phyloP scores from a whole-genome alignment of 2,329 filamentous ascomycete species.

The Fusarium ambrosium region DNA sequence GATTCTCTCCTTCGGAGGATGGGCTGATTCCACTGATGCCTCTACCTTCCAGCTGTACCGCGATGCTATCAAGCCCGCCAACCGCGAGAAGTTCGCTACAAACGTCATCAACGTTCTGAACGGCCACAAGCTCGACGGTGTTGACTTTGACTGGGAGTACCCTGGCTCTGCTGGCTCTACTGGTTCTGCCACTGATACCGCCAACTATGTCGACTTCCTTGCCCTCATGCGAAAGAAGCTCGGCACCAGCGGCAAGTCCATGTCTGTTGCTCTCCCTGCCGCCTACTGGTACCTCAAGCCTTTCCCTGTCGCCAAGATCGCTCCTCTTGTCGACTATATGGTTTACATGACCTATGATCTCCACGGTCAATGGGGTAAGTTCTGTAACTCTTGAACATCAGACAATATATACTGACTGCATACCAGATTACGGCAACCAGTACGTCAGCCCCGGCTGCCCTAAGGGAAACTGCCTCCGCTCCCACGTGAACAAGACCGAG shows the following conservation, averaged over 20 bases:
- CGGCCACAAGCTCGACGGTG: conserved; percentile 56
- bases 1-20: conserved; percentile 55
- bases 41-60: conserved; percentile 48
- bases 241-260: conserved; percentile 47
- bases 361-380: conserved; percentile 52
- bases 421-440: conserved; percentile 45
- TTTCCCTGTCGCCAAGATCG: conserved; percentile 53
- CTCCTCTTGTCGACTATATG: conserved; percentile 51
- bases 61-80: conserved; percentile 48
- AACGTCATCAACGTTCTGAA: conserved; percentile 57
- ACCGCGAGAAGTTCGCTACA: conserved; percentile 54
- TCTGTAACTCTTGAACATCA: rapidly evolving
- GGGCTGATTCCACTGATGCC: conserved; percentile 49
- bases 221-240: conserved; percentile 45
- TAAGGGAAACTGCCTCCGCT: conserved; percentile 52
- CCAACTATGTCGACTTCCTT: conserved; percentile 53
- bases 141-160: conserved; percentile 65
- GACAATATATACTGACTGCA: background rate
- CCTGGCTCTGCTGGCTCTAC: conserved; percentile 48
- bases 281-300: conserved; percentile 57
- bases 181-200: conserved; percentile 49
- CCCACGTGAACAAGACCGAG: conserved; percentile 57
- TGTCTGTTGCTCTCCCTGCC: conserved; percentile 55
- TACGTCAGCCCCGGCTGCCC: conserved; percentile 45
- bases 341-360: conserved; percentile 56